phyloP scores from a whole-genome alignment of 306 rosid genomes.

The Quercus rubra region DNA sequence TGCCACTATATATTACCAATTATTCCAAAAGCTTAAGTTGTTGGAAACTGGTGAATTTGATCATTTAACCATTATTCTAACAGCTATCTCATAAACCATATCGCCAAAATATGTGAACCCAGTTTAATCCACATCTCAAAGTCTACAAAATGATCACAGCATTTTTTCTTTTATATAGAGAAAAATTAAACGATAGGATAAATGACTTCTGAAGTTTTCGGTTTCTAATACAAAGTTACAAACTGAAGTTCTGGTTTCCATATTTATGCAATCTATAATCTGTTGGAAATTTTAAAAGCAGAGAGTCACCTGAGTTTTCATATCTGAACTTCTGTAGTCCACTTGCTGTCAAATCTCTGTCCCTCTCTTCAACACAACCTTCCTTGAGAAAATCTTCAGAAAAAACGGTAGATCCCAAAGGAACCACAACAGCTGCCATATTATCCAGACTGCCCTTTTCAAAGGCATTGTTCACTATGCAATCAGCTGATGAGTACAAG shows the following conservation, averaged over 20 bases:
- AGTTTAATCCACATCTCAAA: background rate
- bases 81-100: too few relatives aligned
- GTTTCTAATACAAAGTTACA: background rate
- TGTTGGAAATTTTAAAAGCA: constrained; percentile 14
- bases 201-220: background rate
- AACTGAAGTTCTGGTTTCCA: background rate
- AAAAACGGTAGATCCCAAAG: constrained; percentile 46
- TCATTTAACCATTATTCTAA: too few relatives aligned
- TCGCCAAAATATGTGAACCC: background rate
- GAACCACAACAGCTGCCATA: constrained; percentile 85
- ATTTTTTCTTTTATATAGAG: background rate
- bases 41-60: too few relatives aligned
- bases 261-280: background rate
- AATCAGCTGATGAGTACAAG: constrained; percentile 75
- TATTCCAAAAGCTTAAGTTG: too few relatives aligned
- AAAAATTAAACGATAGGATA: background rate
- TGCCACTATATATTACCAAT: too few relatives aligned
- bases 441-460: constrained; percentile 88
- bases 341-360: constrained; percentile 25
- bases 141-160: background rate
- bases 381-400: constrained; percentile 31
- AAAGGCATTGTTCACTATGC: constrained; percentile 63
- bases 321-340: constrained; percentile 39
- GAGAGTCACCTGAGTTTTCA: constrained; percentile 52
- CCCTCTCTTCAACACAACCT: constrained; percentile 44